These are phyloP conservation scores for Clathrospora elynae DNA, from an alignment of 2,329 filamentous ascomycete genomes.

Conservation along the genomic window DNA sequence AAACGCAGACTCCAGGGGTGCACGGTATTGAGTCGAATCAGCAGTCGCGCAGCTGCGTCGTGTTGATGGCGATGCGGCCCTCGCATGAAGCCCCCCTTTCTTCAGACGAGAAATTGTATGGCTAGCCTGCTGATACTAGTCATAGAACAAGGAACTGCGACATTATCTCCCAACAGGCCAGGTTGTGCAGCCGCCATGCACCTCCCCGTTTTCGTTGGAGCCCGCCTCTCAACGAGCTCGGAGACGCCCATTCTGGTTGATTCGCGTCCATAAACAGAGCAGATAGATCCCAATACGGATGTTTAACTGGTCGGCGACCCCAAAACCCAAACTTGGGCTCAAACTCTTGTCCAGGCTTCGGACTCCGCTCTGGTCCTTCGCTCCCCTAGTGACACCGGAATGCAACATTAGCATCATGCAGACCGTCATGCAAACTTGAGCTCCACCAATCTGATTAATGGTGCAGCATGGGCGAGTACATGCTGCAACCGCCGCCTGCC, in stretches of 20 bases:
- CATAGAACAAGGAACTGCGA: constrained; percentile 6
- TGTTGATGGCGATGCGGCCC: constrained; percentile 13
- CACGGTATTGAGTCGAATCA: constrained; percentile 12
- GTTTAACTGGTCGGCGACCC: constrained; percentile 6
- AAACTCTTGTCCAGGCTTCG: constrained; percentile 6
- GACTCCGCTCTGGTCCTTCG: constrained; percentile 10
- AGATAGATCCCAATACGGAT: constrained; percentile 7
- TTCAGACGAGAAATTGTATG: constrained; percentile 3
- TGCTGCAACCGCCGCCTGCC: neutral
- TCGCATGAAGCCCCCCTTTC: constrained; percentile 13
- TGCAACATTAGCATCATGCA: constrained; percentile 11
- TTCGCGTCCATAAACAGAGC: no score
- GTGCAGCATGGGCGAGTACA: constrained; percentile 8
- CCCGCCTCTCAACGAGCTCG: neutral
- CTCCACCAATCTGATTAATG: constrained; percentile 7
- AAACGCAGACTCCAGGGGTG: constrained; percentile 11
- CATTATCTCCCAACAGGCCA: constrained; percentile 5
- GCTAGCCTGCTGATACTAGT: constrained; percentile 3
- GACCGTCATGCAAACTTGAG: constrained; percentile 12
- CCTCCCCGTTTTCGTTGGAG: constrained; percentile 7
- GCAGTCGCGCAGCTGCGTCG: constrained; percentile 6
- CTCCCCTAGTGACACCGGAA: constrained; percentile 9
- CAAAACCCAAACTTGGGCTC: constrained; percentile 12
- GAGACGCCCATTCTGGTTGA: no score
- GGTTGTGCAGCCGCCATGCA: constrained; percentile 4